A percentile compares a stretch with the other conserved stretches of the same genome.
phyloP scores from a whole-genome alignment of 345 rosid species.

The Acer negundo region DNA sequence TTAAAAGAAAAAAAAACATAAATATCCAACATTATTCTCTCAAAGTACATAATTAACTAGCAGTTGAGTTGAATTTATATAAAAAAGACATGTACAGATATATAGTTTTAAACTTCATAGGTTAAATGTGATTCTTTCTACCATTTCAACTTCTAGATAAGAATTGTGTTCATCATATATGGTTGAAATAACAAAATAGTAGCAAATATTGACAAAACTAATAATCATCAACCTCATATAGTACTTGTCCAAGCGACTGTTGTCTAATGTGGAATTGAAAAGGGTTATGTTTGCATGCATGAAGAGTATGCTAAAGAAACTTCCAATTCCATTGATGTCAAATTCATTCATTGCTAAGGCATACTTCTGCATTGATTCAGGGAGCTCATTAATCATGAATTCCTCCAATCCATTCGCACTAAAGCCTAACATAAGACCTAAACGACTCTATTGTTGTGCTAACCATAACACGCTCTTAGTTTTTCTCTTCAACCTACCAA shows the following conservation, averaged over 20 bases:
- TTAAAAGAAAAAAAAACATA: no score
- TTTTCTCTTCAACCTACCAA: neutral
- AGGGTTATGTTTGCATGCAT: neutral
- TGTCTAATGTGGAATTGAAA: neutral
- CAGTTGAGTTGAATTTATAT: no score
- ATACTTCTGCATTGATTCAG: neutral
- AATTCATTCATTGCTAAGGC: neutral
- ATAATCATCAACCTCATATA: no score
- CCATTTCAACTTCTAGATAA: no score
- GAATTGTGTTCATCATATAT: neutral
- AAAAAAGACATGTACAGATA: no score
- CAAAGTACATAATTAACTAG: no score
- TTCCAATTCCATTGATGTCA: neutral
- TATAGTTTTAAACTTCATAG: no score
- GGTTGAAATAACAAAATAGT: neutral
- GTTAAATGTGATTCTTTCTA: no score
- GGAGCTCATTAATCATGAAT: neutral
- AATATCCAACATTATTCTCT: no score
- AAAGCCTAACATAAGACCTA: constrained; percentile 15
- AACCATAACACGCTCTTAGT: constrained; percentile 13
- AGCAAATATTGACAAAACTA: neutral
- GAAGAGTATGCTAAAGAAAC: neutral
- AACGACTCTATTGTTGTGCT: constrained; percentile 6
- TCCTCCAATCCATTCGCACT: neutral
- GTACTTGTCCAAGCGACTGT: constrained; percentile 5